Base-by-base conservation (phyloP, 176 grass and related monocot species). In the Lolium multiflorum region DNA sequence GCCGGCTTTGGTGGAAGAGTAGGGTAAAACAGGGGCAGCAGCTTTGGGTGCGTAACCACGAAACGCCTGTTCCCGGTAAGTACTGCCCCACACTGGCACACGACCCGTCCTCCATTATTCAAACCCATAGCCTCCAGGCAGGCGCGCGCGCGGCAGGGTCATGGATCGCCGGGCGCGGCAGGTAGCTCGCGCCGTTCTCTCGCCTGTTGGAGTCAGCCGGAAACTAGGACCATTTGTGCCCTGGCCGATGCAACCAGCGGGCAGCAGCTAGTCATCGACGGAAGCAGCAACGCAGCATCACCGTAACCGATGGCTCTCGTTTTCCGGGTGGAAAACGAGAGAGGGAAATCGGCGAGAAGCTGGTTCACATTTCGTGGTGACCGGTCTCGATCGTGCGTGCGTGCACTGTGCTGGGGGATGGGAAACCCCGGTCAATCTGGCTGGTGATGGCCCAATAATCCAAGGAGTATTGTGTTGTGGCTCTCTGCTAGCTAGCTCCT, bases 141-240 rank as follows among this genome's bases (percentile, higher is more conserved):
- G 28, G 28, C 28, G 28, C 28, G 28, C 28, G 28, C 28, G 28
- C 28, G 28, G 28, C 28, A 28, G 28, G 28, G 28, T 28, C 21
- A 59, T 66, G 39, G 7, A 71, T 47, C 87, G 46, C 44, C 57
- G 67, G 49, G 69, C 68, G 6, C n/a, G 71, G 66, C 76, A 46
- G 68, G 20, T 74, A 11, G 66, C 85, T 84, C 80, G 84, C 79
- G 84, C 89, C 74, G 31, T 48, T 76, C 46, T 13, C 41, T 52
- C n/a, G 18, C n/a, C 8, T 15, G 50, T 14, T 16, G 5, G 15
- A 46, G 13, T 2, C 73, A 60, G 62, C 57, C 82, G 84, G 55
- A 73, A 83, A 87, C 71, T 25, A 72, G 2, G 73, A 72, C 22
- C n/a, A 8, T 21, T 56, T 13, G 54, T 18, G 61, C 9, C 25